Base-by-base conservation (phyloP, 2,329 filamentous ascomycete species). In the Diaporthe sp. region DNA sequence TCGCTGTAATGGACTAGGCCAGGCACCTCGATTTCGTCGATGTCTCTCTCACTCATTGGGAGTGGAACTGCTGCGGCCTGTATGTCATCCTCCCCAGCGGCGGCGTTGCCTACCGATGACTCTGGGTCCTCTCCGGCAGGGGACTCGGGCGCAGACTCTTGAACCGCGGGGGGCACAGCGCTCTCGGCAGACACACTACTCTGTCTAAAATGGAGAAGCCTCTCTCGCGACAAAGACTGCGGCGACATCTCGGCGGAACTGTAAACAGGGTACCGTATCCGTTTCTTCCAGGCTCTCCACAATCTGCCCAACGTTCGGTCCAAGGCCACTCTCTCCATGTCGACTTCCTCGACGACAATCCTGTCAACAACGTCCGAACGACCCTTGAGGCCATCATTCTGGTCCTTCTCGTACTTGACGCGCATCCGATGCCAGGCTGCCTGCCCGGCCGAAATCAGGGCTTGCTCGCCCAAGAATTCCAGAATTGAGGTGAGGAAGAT, bases 401-500 rank as follows among this genome's bases (percentile, higher is more conserved):
- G 85, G 44, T 91, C 89, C 77, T 91, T 92, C 75, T 92, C 89
- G 71, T 89, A 88, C 79, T 89, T 90, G 51, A 86, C 83, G 55
- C 89, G 88, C 80, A 92, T 87, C 78, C 94, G 91, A 73, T 92
- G 90, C 82, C 92, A 95, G 1, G 97, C 94, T 39, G 95, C 95
- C 82, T 98, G 94, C 20, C 95, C 95, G 22, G 95, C 94, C 53
- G 97, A 91, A n/a, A 96, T 90, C 77, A 99, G 87, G 9, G 95
- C 94, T 82, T 98, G 94, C 84, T 99, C 97, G 44, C 95, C 96
- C 84, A 99, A 92, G 81, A 95, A 97, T 84, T 99, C 97, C 57
- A 99, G 88, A 76, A 99, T 95, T 0, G 96, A 97, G 0, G 97
- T 98, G 63, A 99, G 87, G 85, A 98, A 99, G 78, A 99, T 98